Percentiles rank a stretch among this genome's conserved stretches.
These are phyloP conservation scores for Globisporangium nodosum DNA, from an alignment of 352 stramenopile species.

Conservation along the genomic window DNA sequence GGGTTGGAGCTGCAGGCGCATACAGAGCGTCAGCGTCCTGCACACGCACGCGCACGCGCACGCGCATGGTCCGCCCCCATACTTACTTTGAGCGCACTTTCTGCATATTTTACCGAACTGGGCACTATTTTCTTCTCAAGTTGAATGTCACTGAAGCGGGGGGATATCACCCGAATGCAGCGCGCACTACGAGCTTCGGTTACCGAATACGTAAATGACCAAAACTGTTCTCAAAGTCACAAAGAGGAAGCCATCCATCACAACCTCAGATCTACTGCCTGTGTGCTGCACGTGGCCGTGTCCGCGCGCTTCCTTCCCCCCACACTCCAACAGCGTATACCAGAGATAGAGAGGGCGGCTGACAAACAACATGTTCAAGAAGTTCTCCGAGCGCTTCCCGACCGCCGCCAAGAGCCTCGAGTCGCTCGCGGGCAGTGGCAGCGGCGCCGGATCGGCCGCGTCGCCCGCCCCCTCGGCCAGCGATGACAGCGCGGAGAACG, in stretches of 20 bases:
- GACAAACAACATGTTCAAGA: slow-evolving; percentile 58
- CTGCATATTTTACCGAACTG: slow-evolving; percentile 22
- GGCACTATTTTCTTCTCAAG: neutral
- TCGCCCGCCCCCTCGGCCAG: slow-evolving; percentile 15
- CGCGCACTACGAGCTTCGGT: neutral
- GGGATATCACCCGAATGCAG: no score
- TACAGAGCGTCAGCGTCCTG: neutral
- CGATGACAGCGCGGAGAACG: slow-evolving; percentile 1
- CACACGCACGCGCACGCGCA: neutral
- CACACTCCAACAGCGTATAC: no score
- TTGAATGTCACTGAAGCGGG: neutral
- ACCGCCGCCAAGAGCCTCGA: slow-evolving; percentile 62
- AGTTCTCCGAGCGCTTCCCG: slow-evolving; percentile 70
- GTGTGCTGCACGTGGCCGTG: no score
- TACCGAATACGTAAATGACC: slow-evolving; percentile 3
- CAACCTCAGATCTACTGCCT: no score
- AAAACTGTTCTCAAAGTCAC: neutral
- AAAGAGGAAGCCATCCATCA: slow-evolving; percentile 8
- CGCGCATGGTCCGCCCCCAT: neutral
- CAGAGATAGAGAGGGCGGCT: no score
- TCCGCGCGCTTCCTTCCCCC: neutral
- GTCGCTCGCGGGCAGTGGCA: slow-evolving; percentile 34
- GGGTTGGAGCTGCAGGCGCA: slow-evolving; percentile 31
- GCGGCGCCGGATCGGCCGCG: slow-evolving; percentile 12
- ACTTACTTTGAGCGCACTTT: slow-evolving; percentile 48